Conservation (phyloP, 2,329 filamentous ascomycete genomes). For the Apiospora rasikravindrae region DNA sequence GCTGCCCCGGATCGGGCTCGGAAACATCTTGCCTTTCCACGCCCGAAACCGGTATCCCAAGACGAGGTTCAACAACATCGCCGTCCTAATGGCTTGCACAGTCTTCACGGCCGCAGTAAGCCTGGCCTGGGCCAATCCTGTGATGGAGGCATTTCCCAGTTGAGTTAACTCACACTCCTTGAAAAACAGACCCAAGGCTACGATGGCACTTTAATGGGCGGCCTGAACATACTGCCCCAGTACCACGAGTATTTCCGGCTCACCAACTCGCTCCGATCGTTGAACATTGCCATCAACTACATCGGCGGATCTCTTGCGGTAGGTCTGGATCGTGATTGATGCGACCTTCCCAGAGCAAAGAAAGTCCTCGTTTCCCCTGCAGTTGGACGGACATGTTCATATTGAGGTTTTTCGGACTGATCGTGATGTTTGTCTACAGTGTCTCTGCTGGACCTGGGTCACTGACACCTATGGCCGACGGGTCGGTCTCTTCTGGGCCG, state of each 20-base stretch:
- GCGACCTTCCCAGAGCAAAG: no score
- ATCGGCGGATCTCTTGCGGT: slow-evolving; percentile 33
- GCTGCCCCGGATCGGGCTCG: not conserved
- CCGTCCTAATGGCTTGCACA: not conserved
- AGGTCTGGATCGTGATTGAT: not conserved
- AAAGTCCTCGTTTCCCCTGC: not conserved
- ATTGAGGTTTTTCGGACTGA: not conserved
- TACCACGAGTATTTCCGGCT: slow-evolving; percentile 41
- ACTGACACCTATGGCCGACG: slow-evolving; percentile 34
- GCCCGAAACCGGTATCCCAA: not conserved
- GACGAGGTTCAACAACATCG: not conserved
- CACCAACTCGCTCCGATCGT: slow-evolving; percentile 38
- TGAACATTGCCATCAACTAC: slow-evolving; percentile 37
- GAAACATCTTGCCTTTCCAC: slow-evolving; percentile 2
- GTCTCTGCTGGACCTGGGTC: slow-evolving; percentile 29
- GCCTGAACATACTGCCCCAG: slow-evolving; percentile 41
- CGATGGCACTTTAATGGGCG: slow-evolving; percentile 23
- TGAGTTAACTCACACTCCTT: not conserved
- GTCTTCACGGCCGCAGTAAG: slow-evolving; percentile 16
- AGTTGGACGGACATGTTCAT: no score
- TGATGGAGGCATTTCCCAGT: no score
- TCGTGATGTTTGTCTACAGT: not conserved
- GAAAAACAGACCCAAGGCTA: slow-evolving; percentile 17
- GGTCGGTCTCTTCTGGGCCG: slow-evolving; percentile 28
- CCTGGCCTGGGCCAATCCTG: not conserved